A percentile compares a stretch with the other conserved stretches of the same genome.
Conservation (phyloP, 2,329 filamentous ascomycete species). For the Macroventuria anomochaeta region DNA sequence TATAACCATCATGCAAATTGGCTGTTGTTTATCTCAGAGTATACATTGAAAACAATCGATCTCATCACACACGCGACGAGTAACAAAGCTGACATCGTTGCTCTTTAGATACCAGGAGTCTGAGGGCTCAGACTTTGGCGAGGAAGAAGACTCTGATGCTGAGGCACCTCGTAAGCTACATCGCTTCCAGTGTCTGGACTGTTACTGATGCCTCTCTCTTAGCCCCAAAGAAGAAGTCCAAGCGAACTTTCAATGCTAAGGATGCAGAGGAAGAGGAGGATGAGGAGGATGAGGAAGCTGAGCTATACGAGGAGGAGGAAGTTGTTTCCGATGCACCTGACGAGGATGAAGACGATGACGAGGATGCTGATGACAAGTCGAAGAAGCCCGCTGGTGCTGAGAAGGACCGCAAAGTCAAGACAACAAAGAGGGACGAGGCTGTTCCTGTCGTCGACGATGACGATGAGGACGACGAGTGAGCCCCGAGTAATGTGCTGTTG, state of each 20-base stretch:
- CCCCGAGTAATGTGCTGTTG: background rate
- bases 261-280: slow-evolving; percentile 37
- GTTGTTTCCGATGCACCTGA: slow-evolving; percentile 16
- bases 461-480: slow-evolving; percentile 36
- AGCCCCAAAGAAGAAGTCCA: slow-evolving; percentile 48
- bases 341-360: slow-evolving; percentile 39
- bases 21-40: too few species aligned
- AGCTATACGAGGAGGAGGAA: slow-evolving; percentile 41
- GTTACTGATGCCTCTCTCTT: background rate
- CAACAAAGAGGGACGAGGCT: slow-evolving; percentile 35
- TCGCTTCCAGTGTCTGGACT: background rate
- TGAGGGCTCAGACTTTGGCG: slow-evolving; percentile 47
- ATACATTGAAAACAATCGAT: background rate
- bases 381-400: slow-evolving; percentile 47
- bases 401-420: slow-evolving; percentile 44
- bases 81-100: slow-evolving; percentile 27
- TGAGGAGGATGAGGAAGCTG: slow-evolving; percentile 44
- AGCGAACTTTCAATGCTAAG: slow-evolving; percentile 39
- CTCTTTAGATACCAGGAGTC: slow-evolving; percentile 46
- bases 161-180: slow-evolving; percentile 44
- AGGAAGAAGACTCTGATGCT: slow-evolving; percentile 46
- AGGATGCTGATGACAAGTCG: slow-evolving; percentile 48
- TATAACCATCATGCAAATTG: background rate
- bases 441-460: slow-evolving; percentile 44
- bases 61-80: background rate